Percentiles rank a stretch among this genome's conserved stretches.
These are phyloP conservation scores for Ophiostoma triangulosporum DNA, from an alignment of 2,329 filamentous ascomycete genomes.

Conservation along the genomic window DNA sequence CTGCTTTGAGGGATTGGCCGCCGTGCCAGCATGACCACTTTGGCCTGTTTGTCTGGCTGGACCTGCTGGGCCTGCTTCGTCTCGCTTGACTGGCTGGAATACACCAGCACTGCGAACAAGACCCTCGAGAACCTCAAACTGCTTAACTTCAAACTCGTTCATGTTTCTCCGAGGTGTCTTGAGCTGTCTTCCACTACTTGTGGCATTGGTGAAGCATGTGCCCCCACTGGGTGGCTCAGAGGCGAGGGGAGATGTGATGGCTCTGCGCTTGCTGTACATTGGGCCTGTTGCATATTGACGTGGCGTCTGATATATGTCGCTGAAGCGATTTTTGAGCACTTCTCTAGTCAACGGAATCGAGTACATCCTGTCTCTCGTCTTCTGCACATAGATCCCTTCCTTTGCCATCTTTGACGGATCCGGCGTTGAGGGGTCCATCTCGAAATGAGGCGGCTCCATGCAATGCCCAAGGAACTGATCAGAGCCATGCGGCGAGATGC, in stretches of 20 bases:
- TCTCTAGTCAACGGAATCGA: not conserved
- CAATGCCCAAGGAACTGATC: not conserved
- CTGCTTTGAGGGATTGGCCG: too few species aligned
- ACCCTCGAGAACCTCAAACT: constrained; percentile 12
- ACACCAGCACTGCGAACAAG: constrained; percentile 4
- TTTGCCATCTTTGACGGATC: not conserved
- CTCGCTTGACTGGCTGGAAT: not conserved
- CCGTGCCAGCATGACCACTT: too few species aligned
- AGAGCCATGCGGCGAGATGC: not conserved
- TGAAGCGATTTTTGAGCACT: not conserved
- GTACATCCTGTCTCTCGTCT: not conserved
- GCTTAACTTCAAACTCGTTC: constrained; percentile 15
- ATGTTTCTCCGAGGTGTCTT: constrained; percentile 1
- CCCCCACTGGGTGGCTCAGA: constrained; percentile 9
- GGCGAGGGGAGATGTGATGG: constrained; percentile 15
- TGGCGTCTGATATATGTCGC: not conserved
- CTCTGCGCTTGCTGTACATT: constrained; percentile 1
- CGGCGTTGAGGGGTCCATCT: not conserved
- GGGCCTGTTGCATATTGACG: not conserved
- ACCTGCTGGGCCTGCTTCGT: too few species aligned
- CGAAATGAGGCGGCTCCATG: not conserved
- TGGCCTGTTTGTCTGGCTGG: too few species aligned
- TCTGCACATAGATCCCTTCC: not conserved
- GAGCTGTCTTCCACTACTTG: not conserved
- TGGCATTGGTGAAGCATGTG: not conserved